Base-by-base conservation (phyloP, 352 stramenopile species). In the Phytophthora pisi region DNA sequence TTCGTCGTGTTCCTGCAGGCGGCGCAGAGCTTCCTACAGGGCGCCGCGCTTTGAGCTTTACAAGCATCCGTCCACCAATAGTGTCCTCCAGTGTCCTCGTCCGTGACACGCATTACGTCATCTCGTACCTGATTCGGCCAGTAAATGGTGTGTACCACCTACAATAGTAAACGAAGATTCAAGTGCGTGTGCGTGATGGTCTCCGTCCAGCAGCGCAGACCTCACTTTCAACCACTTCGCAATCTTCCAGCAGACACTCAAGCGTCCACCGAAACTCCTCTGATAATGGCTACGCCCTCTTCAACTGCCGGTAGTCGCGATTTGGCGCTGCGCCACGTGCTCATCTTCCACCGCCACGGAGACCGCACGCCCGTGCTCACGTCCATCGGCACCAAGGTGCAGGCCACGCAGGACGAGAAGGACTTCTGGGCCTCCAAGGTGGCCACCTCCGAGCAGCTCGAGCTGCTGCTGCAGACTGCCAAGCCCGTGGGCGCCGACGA, bases 271-370 rank as follows among this genome's bases (percentile, higher is more conserved):
- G 26, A 62, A 26, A 51, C 5, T 2, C 10, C 50, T 46, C 52
- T 51, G 24, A 58, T 63, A 46, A 77, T 77, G 70, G 40, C 70
- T 58, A 68, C 65, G 62, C 53, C 49, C 13, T 7, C 63, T 42
- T 60, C 62, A 9, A 28, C 59, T 65, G 8, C 5, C 28, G 28
- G 5, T 31, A 55, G 51, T 64, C 60, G 58, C 62, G 68, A 79
- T 46, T 70, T 94, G 31, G 58, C 70, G 52, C 66, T 94, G 59
- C 76, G 74, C 42, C 86, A 96, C 64, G 88, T 91, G 61, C 69
- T 96, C 53, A 70, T 93, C 30, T 90, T 93, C 67, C 86, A 94
- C 57, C 88, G 88, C 57, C 88, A 94, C 55, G 88, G 88, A 53
- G 88, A 96, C 65, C 84, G 88, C 49, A 82, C 86, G 55, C 88